Conservation (phyloP, 106 monocot genomes). For the Dendrobium catenatum region DNA sequence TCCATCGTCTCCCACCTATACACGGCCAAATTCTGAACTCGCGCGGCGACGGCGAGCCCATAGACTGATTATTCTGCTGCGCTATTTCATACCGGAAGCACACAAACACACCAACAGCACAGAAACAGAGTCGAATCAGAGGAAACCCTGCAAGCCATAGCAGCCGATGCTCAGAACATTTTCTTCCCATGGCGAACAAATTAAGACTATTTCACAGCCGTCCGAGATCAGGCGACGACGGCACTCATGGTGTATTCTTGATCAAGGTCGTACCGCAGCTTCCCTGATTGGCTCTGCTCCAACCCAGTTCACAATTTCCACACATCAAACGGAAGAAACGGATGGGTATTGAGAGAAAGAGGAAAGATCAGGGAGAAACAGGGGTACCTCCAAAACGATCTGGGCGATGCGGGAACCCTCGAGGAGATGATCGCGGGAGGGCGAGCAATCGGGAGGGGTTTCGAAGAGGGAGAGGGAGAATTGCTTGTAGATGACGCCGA, state of each 20-base stretch:
- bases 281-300: conserved; percentile 4
- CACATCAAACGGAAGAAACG: neutral
- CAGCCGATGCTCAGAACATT: neutral
- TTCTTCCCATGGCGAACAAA: too few species aligned
- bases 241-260: neutral
- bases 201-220: too few species aligned
- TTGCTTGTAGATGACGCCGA: conserved; percentile 53
- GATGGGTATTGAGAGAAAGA: neutral
- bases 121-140: conserved; percentile 3
- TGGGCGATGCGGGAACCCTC: conserved; percentile 5
- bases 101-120: conserved; percentile 7
- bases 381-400: neutral
- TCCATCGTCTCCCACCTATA: neutral
- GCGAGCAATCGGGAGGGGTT: conserved; percentile 42
- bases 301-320: neutral
- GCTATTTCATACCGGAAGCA: neutral
- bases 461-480: conserved; percentile 55
- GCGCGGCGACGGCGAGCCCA: too few species aligned
- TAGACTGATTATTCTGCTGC: neutral
- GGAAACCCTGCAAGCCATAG: neutral
- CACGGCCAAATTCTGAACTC: neutral
- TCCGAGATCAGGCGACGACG: neutral
- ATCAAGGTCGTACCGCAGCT: conserved; percentile 6
- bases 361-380: neutral
- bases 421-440: conserved; percentile 4